Evolutionary conservation across 192 early-diverging fungal genomes (phyloP).

Genomic region (Spizellomyces punctatus): DNA sequence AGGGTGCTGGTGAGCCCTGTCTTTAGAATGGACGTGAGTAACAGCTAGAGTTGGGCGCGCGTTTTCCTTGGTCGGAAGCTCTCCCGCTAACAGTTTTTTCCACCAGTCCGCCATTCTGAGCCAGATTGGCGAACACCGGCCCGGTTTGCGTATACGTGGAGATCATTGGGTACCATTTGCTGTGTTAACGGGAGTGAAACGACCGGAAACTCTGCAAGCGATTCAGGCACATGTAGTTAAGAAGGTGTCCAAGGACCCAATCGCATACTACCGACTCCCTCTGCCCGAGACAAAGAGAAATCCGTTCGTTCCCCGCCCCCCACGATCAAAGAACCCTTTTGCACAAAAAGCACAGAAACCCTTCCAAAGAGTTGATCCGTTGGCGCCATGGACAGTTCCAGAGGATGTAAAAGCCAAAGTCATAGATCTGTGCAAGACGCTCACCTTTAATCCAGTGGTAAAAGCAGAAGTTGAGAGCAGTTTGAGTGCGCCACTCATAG

Average conservation of each 20-base stretch:
- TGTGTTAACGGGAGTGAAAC: conserved; percentile 40
- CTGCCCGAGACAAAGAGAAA: conserved; percentile 16
- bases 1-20: conserved; percentile 44
- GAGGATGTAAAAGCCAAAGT: conserved; percentile 32
- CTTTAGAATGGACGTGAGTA: conserved; percentile 41
- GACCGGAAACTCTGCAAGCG: not conserved
- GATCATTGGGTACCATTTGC: conserved; percentile 60
- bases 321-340: conserved; percentile 5
- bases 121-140: conserved; percentile 51
- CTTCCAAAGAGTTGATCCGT: conserved; percentile 8
- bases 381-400: conserved; percentile 39
- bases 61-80: not conserved
- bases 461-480: conserved; percentile 1
- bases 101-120: conserved; percentile 29
- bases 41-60: not conserved
- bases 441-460: conserved; percentile 10
- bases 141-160: conserved; percentile 32
- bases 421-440: conserved; percentile 30
- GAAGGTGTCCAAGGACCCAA: not conserved
- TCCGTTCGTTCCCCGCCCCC: not conserved
- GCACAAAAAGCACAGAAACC: not conserved
- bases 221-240: not conserved
- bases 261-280: conserved; percentile 21
- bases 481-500: not conserved
- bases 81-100: not conserved